Conservation (phyloP, 768 basidiomycete species). For the Chiua virens region DNA sequence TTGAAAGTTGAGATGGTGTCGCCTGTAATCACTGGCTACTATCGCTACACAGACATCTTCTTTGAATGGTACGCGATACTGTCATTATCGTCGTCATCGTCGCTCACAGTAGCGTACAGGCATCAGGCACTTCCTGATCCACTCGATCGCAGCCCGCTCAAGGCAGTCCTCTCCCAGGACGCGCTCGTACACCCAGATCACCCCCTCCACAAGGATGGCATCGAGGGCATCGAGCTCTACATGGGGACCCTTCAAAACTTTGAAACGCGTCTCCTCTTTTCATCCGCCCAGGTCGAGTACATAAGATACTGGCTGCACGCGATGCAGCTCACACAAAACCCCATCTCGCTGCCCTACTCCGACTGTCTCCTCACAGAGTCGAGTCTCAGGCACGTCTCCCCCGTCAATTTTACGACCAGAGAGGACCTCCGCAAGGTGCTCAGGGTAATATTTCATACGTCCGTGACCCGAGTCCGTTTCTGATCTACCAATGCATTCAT, state of each 20-base stretch:
- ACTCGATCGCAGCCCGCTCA: slow-evolving; percentile 62
- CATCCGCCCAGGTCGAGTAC: slow-evolving; percentile 84
- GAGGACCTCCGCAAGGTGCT: slow-evolving; percentile 55
- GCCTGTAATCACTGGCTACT: slow-evolving; percentile 66
- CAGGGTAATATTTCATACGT: slow-evolving; percentile 45
- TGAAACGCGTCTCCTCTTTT: slow-evolving; percentile 77
- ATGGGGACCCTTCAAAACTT: slow-evolving; percentile 74
- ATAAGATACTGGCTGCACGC: slow-evolving; percentile 81
- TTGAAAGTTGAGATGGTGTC: slow-evolving; percentile 34
- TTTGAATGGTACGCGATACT: slow-evolving; percentile 63
- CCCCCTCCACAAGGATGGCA: slow-evolving; percentile 64
- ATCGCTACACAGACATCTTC: slow-evolving; percentile 83
- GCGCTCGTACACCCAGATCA: slow-evolving; percentile 68
- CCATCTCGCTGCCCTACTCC: slow-evolving; percentile 74
- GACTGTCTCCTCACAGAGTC: slow-evolving; percentile 68
- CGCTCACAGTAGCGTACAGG: slow-evolving; percentile 39
- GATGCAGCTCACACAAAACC: slow-evolving; percentile 60
- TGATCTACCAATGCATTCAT: slow-evolving; percentile 26
- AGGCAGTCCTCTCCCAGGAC: slow-evolving; percentile 71
- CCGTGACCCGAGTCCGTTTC: background rate
- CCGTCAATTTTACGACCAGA: slow-evolving; percentile 55
- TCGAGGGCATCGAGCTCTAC: slow-evolving; percentile 69
- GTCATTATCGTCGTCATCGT: background rate
- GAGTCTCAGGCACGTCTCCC: slow-evolving; percentile 57
- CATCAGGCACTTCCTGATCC: slow-evolving; percentile 51